phyloP scores from a whole-genome alignment of 2,329 filamentous ascomycete genomes.

The Didymella keratinophila region DNA sequence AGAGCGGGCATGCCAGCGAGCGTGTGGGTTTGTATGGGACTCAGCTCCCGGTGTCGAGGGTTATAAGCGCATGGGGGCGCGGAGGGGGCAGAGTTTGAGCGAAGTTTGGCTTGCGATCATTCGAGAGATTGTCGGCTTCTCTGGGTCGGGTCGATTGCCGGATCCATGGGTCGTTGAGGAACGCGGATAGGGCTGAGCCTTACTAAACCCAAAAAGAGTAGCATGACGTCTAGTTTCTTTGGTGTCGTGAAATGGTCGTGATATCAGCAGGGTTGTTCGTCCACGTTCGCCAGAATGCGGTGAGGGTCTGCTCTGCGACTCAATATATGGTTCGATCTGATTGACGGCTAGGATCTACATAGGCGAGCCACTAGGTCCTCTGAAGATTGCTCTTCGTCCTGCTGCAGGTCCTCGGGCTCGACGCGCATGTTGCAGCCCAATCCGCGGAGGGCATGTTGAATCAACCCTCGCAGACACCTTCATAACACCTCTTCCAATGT shows the following conservation, averaged over 20 bases:
- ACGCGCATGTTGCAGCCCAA: constrained; percentile 1
- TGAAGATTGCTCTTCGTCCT: constrained; percentile 8
- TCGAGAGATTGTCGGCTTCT: constrained; percentile 13
- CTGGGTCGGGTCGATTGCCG: constrained; percentile 22
- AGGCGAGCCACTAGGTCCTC: constrained; percentile 14
- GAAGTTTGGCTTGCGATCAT: background rate
- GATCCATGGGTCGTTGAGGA: constrained; percentile 21
- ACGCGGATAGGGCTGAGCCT: constrained; percentile 24
- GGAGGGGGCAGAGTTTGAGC: constrained; percentile 21
- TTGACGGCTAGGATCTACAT: constrained; percentile 15
- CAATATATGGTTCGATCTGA: constrained; percentile 13
- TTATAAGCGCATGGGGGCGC: constrained; percentile 38
- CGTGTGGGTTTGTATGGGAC: constrained; percentile 18
- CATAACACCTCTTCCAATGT: constrained; percentile 24
- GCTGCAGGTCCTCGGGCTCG: background rate
- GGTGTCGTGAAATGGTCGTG: constrained; percentile 13
- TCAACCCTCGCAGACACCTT: constrained; percentile 23
- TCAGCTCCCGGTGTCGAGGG: constrained; percentile 23
- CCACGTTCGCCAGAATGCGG: background rate
- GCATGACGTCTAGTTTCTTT: constrained; percentile 24
- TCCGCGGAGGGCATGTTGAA: constrained; percentile 31
- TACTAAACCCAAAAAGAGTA: constrained; percentile 18
- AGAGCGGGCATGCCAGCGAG: constrained; percentile 46
- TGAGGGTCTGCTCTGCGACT: background rate
- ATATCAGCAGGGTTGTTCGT: constrained; percentile 1